These are phyloP conservation scores for Schizosaccharomyces osmophilus DNA, from an alignment of 805 yeast genomes.

Conservation along the genomic window DNA sequence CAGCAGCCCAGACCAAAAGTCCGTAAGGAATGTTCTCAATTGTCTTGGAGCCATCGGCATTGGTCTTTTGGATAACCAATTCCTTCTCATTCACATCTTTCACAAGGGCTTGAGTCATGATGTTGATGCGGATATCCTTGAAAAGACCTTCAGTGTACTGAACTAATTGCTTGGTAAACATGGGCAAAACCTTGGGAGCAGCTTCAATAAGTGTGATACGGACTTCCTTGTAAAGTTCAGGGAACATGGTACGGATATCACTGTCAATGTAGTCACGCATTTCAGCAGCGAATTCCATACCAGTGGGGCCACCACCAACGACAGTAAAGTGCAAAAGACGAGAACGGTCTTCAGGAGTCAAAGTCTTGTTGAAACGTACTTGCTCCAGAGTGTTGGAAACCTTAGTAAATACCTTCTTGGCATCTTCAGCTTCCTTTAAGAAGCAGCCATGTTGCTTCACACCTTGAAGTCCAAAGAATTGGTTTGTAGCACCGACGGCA, in stretches of 20 bases:
- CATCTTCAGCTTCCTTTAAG: slow-evolving; percentile 74
- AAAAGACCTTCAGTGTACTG: slow-evolving; percentile 42
- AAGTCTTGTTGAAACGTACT: slow-evolving; percentile 48
- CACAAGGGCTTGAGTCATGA: slow-evolving; percentile 36
- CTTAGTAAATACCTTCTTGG: slow-evolving; percentile 57
- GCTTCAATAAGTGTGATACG: slow-evolving; percentile 49
- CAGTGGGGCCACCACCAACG: slow-evolving; percentile 59
- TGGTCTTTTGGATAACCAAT: slow-evolving; percentile 32
- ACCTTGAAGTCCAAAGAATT: slow-evolving; percentile 88
- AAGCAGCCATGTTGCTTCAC: slow-evolving; percentile 64
- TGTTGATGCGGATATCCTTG: slow-evolving; percentile 35
- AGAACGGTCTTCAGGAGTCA: slow-evolving; percentile 33
- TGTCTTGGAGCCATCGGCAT: slow-evolving; percentile 18
- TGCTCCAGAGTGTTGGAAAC: slow-evolving; percentile 75
- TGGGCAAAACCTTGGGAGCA: slow-evolving; percentile 39
- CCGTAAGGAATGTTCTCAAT: slow-evolving; percentile 31
- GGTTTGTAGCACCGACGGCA: slow-evolving; percentile 88
- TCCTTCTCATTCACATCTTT: slow-evolving; percentile 29
- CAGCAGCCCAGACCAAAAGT: slow-evolving; percentile 52
- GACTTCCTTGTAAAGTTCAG: slow-evolving; percentile 36
- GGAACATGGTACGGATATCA: slow-evolving; percentile 32
- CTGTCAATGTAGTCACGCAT: slow-evolving; percentile 41
- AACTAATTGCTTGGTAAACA: slow-evolving; percentile 40
- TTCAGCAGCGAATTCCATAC: slow-evolving; percentile 53
- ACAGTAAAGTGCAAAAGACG: slow-evolving; percentile 36